Conservation (phyloP, 2,329 filamentous ascomycete species). For the Nigrospora sphaerica region DNA sequence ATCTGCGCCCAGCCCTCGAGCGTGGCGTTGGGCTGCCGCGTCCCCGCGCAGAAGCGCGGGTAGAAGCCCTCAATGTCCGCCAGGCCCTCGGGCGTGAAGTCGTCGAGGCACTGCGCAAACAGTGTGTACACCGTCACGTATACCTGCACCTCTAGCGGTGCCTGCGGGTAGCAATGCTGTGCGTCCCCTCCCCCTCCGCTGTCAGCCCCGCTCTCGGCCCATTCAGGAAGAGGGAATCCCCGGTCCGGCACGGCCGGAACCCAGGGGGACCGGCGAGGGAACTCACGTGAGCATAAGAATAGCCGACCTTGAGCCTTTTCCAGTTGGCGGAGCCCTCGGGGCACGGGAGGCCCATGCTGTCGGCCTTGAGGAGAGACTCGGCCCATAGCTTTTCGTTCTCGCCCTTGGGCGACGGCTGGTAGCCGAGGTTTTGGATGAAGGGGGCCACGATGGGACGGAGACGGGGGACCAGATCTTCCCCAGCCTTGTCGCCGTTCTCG, state of each 20-base stretch:
- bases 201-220: neutral
- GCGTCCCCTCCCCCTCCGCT: neutral
- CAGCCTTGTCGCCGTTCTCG: too few relatives aligned
- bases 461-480: too few relatives aligned
- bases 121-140: constrained; percentile 24
- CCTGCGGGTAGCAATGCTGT: neutral
- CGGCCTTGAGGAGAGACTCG: neutral
- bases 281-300: neutral
- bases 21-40: constrained; percentile 10
- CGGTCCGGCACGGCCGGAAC: neutral
- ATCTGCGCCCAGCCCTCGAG: constrained; percentile 14
- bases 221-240: neutral
- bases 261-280: neutral
- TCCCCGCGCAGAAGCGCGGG: constrained; percentile 11
- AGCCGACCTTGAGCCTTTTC: neutral
- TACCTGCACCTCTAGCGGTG: constrained; percentile 14
- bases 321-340: neutral
- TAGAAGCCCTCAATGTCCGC: constrained; percentile 15
- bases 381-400: neutral
- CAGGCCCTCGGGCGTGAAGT: constrained; percentile 12
- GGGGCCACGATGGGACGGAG: neutral
- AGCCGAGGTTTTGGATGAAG: neutral
- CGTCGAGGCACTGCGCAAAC: constrained; percentile 20
- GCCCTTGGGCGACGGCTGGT: neutral
- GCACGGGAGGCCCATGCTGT: neutral